Percentiles rank a stretch among this genome's conserved stretches.
These are phyloP conservation scores for Boletus tylopilopsis DNA, from an alignment of 768 basidiomycete species.

Conservation along the genomic window DNA sequence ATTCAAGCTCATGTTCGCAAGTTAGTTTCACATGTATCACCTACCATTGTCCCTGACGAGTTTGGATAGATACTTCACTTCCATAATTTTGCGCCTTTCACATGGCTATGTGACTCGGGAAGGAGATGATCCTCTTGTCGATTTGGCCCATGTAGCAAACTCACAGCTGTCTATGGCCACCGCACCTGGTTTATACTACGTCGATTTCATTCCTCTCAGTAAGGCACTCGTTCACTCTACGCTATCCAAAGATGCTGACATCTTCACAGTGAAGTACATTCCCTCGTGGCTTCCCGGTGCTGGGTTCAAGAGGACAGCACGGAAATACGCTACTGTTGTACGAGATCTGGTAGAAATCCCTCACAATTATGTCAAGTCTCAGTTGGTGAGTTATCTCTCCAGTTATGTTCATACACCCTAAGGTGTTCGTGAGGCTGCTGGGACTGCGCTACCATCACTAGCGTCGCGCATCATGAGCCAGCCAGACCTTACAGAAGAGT, in stretches of 20 bases:
- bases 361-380: slow-evolving; percentile 12
- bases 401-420: background rate
- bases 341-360: slow-evolving; percentile 10
- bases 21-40: background rate
- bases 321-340: slow-evolving; percentile 4
- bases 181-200: slow-evolving; percentile 7
- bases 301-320: slow-evolving; percentile 14
- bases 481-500: slow-evolving; percentile 8
- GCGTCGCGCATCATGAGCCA: slow-evolving; percentile 9
- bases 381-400: slow-evolving; percentile 10
- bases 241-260: background rate
- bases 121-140: slow-evolving; percentile 36
- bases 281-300: slow-evolving; percentile 24
- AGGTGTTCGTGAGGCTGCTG: slow-evolving; percentile 10
- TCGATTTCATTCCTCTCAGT: slow-evolving; percentile 21
- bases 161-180: slow-evolving; percentile 16
- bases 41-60: background rate
- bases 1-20: slow-evolving; percentile 1
- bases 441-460: slow-evolving; percentile 14
- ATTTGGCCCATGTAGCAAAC: slow-evolving; percentile 26
- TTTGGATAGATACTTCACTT: background rate
- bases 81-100: slow-evolving; percentile 33
- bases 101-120: slow-evolving; percentile 39
- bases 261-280: slow-evolving; percentile 21
- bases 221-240: background rate